These are phyloP conservation scores for Aspergillus alliaceus DNA, from an alignment of 2,329 filamentous ascomycete genomes.

Conservation along the genomic window DNA sequence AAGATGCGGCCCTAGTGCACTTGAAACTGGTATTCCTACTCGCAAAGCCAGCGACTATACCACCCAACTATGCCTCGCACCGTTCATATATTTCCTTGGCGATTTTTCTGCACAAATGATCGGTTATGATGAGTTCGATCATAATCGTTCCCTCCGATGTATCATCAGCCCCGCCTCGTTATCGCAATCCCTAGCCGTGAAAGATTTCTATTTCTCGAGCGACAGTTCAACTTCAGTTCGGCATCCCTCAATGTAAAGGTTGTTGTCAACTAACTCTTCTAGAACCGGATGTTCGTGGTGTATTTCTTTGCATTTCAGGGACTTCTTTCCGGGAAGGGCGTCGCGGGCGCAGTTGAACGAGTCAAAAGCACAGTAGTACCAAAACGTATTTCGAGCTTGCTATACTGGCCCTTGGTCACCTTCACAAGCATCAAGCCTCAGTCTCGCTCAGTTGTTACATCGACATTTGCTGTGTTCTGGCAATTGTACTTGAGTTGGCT, in stretches of 20 bases:
- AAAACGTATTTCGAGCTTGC: neutral
- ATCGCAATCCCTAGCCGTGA: neutral
- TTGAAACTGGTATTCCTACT: neutral
- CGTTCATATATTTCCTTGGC: neutral
- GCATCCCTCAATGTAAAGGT: neutral
- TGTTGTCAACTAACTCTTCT: neutral
- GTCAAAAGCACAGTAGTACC: neutral
- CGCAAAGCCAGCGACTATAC: neutral
- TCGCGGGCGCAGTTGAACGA: neutral
- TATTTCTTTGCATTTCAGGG: neutral
- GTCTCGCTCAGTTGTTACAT: neutral
- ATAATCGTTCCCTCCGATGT: neutral
- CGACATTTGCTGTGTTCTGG: neutral
- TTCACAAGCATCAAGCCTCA: neutral
- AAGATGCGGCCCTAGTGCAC: no score
- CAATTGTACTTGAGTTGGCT: slow-evolving; percentile 3
- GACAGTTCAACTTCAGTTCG: neutral
- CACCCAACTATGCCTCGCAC: slow-evolving; percentile 1
- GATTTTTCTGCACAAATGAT: neutral
- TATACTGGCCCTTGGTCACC: slow-evolving; percentile 1
- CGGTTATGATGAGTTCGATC: neutral
- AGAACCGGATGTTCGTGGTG: neutral
- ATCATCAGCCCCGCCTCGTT: neutral
- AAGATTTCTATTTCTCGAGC: slow-evolving; percentile 1
- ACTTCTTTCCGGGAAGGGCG: neutral